Base-by-base conservation (phyloP, 2,329 filamentous ascomycete genomes). In the Calonectria crousiana region DNA sequence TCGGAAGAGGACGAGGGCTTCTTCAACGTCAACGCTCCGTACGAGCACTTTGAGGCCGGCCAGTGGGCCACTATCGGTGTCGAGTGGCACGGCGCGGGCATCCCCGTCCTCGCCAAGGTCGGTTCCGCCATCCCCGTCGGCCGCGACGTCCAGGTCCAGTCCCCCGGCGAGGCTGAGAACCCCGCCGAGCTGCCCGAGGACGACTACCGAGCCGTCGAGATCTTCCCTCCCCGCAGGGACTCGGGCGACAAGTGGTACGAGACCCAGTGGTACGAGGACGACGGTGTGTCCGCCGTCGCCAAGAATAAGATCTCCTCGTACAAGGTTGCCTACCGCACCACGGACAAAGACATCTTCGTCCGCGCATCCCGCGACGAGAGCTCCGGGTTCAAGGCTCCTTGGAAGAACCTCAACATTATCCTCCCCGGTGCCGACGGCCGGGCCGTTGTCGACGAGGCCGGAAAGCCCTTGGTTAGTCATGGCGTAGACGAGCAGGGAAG, bases 21-120 rank as follows among this genome's bases (percentile, higher is more conserved):
- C 81, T 78, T 93, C 32, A 94, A 94, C 78, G 82, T 92, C 44
- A 92, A 92, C 66, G 85, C 88, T 0, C 91, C 92, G 0, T 90
- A 92, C 76, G 87, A 92, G 68, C 88, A 92, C 74, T 83, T 92
- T 6, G 80, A 87, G 28, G 82, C 85, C 0, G 86, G 86, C 0
- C 80, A 83, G 68, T 88, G 86, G 86, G 83, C 81, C 38, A 81
- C 82, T 0, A 77, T 88, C 4, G 84, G 85, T 23, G 85, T 85
- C 0, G 83, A 86, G 52, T 88, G 86, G 86, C 82, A 87, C 60
- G 84, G 81, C 2, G 84, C 85, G 18, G 84, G 84, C 0, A 85
- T 88, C 56, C 83, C 86, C 0, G 80, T 87, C 11, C 80, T 86
- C 41, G 83, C 84, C 64, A 83, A 85, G 77, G 79, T 87, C 38